Base-by-base conservation (phyloP, 805 yeast genomes). In the Candida xiaguanensis region DNA sequence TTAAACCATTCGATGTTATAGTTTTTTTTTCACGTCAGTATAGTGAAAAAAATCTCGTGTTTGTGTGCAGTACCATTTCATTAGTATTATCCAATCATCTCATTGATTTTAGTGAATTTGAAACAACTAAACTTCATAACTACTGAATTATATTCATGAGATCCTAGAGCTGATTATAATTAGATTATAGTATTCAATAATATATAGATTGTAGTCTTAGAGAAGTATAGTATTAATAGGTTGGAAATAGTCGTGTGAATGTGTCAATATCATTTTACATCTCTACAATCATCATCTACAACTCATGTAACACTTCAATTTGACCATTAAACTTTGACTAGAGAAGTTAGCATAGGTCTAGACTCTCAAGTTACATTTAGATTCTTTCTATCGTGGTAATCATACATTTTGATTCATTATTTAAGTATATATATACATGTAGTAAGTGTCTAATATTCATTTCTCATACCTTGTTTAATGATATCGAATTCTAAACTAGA, bases 401-500 rank as follows among this genome's bases (percentile, higher is more conserved):
- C 31, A 28, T 28, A 28, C 31, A 28, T 28, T 20, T 20, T 20
- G 24, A 20, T 20, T 20, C 24, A 20, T 20, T 20, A 20, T 20
- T 7, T 28, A 28, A 14, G 8, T 8, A 16, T 28, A n/a, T 16
- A 28, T 28, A 28, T 28, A 28, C 31, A 28, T 4, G 31, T 28
- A n/a, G n/a, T n/a, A n/a, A n/a, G n/a, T 28, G 5, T 7, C 17
- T 35, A 20, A 22, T 20, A 26, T 18, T 26, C 29, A 6, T 19
- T 32, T 14, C 26, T 38, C 41, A 38, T 31, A 5, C 41, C 41
- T 8, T 33, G 13, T 23, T 33, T 38, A 3, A 38, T 12, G 22
- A 18, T 56, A 31, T 24, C 49, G 40, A 77, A 85, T 0, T 93
- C 95, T 26, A 13, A 19, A 15, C 11, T n/a, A 8, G 87, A 81